Conservation (phyloP, 768 basidiomycete genomes). For the Phaffia tasmanica region DNA sequence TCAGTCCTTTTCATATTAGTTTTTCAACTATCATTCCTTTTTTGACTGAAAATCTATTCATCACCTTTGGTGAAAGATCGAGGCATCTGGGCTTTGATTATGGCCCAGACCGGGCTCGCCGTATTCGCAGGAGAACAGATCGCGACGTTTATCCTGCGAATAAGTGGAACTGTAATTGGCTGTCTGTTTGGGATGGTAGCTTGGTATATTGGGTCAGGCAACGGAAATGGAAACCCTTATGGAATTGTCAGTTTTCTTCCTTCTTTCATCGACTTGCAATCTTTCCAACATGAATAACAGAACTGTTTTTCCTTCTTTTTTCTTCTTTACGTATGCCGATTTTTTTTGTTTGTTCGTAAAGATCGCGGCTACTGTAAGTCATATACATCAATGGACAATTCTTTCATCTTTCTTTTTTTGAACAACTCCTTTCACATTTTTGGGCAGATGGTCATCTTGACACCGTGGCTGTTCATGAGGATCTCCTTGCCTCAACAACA, state of each 20-base stretch:
- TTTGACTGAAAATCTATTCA: not conserved
- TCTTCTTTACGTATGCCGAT: not conserved
- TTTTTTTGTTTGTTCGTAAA: not conserved
- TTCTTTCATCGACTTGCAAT: constrained; percentile 5
- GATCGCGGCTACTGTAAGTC: not conserved
- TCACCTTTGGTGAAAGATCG: not conserved
- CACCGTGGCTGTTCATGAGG: constrained; percentile 47
- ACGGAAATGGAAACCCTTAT: constrained; percentile 47
- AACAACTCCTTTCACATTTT: not conserved
- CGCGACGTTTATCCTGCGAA: constrained; percentile 42
- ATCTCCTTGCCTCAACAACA: constrained; percentile 39
- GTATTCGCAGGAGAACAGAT: constrained; percentile 53
- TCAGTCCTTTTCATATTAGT: not conserved
- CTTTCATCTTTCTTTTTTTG: too few species aligned
- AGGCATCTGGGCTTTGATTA: constrained; percentile 15
- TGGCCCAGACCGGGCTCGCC: constrained; percentile 49
- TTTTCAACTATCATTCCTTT: not conserved
- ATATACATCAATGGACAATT: not conserved
- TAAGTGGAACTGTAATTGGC: constrained; percentile 44
- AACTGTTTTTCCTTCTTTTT: not conserved
- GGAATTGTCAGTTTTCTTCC: constrained; percentile 46
- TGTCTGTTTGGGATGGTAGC: constrained; percentile 43
- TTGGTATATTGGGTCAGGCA: constrained; percentile 46
- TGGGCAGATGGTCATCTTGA: constrained; percentile 39
- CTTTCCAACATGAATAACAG: not conserved